These are phyloP conservation scores for Fusarium haematococcum DNA, from an alignment of 2,329 filamentous ascomycete species.

Conservation along the genomic window DNA sequence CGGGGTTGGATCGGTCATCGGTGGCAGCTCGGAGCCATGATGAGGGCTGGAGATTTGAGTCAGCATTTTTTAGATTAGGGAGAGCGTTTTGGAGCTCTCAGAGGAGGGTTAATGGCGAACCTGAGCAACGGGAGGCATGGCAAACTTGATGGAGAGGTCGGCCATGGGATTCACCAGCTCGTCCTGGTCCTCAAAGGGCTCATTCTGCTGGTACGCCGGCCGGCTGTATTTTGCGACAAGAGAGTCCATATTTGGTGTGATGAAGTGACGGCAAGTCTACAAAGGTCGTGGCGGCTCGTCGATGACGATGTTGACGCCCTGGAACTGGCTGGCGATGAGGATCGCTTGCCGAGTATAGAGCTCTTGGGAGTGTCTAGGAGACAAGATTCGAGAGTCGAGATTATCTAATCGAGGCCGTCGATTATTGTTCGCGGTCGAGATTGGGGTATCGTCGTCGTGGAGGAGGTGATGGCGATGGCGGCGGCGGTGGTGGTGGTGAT, in stretches of 20 bases:
- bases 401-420: constrained; percentile 18
- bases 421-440: constrained; percentile 23
- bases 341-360: constrained; percentile 11
- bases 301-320: constrained; percentile 16
- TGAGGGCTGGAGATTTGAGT: constrained; percentile 71
- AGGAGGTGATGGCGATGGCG: constrained; percentile 4
- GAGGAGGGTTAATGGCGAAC: constrained; percentile 63
- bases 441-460: constrained; percentile 9
- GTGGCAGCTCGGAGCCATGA: constrained; percentile 97
- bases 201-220: constrained; percentile 77
- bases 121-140: constrained; percentile 91
- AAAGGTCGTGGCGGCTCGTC: constrained; percentile 10
- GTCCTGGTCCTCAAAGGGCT: constrained; percentile 78
- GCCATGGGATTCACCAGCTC: constrained; percentile 79
- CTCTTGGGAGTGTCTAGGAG: constrained; percentile 6
- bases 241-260: constrained; percentile 77
- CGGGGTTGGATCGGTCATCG: constrained; percentile 95
- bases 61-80: constrained; percentile 5
- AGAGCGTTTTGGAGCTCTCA: not conserved
- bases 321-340: constrained; percentile 7
- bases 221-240: constrained; percentile 93
- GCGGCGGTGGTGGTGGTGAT: constrained; percentile 10
- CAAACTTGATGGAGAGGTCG: constrained; percentile 90
- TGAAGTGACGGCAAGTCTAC: constrained; percentile 8
- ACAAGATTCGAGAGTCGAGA: not conserved